Conservation (phyloP, 345 rosid species). For the Hypericum androsaemum region DNA sequence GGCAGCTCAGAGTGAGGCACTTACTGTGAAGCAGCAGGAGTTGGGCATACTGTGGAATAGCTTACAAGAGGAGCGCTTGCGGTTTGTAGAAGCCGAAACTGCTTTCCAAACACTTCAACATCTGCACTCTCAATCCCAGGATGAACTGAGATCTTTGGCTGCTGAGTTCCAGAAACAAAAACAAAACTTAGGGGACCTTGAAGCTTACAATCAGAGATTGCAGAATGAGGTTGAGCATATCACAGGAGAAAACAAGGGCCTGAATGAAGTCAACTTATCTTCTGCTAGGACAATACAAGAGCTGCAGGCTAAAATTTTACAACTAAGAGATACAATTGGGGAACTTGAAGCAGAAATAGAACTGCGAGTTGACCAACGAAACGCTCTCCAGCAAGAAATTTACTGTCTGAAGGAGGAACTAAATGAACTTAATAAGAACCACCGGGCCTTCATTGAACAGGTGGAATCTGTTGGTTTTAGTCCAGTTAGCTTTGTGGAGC, state of each 20-base stretch:
- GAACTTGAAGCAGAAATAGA: constrained; percentile 92
- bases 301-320: constrained; percentile 60
- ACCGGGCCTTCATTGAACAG: constrained; percentile 51
- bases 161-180: constrained; percentile 50
- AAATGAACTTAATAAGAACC: constrained; percentile 59
- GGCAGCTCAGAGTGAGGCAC: constrained; percentile 59
- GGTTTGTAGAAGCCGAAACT: constrained; percentile 91
- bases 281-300: constrained; percentile 56
- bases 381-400: constrained; percentile 96
- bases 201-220: constrained; percentile 45
- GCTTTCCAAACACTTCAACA: constrained; percentile 96
- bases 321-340: constrained; percentile 55
- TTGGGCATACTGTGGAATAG: constrained; percentile 73
- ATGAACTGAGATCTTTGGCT: constrained; percentile 70
- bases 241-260: constrained; percentile 44
- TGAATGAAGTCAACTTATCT: constrained; percentile 54
- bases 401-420: constrained; percentile 92
- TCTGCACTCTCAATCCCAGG: constrained; percentile 91
- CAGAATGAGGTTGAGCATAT: constrained; percentile 46
- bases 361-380: constrained; percentile 76
- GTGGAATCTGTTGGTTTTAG: constrained; percentile 59
- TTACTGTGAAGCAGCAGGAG: constrained; percentile 83
- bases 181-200: constrained; percentile 57
- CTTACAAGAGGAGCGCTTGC: constrained; percentile 78
- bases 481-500: constrained; percentile 49